Evolutionary conservation across 225 moss, liverwort and hornwort genomes (phyloP), one percentile per base, ranked within the genome.

Genomic region (Rhytidiadelphus loreus): DNA sequence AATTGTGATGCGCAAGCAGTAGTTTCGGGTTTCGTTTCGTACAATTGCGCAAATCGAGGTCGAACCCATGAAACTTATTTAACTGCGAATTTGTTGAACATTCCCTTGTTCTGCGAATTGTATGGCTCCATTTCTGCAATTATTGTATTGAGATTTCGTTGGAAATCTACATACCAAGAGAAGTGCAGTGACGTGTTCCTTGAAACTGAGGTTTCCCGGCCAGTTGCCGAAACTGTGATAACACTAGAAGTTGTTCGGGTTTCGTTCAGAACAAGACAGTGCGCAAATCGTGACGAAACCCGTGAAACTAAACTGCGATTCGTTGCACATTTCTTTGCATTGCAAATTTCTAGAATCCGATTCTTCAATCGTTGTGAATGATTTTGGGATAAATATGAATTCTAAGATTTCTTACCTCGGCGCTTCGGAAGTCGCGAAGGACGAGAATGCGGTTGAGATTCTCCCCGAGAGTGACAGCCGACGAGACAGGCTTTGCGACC

Each of bases 391-490:
- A 18, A 37, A 18, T 12, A 50, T 8, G 52, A 68, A 48, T 29
- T 29, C 68, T 8, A 28, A 24, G 37, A 26, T 70, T 30, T 56
- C 72, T 41, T 32, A 88, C 92, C 88, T 92, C 92, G 62, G 84
- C 69, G 13, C 9, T 80, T 33, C 28, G 83, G 84, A 90, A 69
- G 86, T 92, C 92, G 35, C 61, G 86, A 16, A 92, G 88, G 60
- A 84, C 90, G 32, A 90, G 84, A 2, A 81, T 9, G 62, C 50
- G 92, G 22, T 39, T 74, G 46, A 88, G 8, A 59, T 81, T 90
- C 52, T 72, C 73, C 29, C 72, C 32, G 39, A 90, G 21, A 39
- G 87, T 41, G 5, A 56, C 41, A 21, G 57, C 4, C 14, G 72
- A 21, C 25, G 58, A 50, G 43, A 29, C 41, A 28, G 77, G 16